These are phyloP conservation scores for Monosporascus sp. DNA, from an alignment of 2,329 filamentous ascomycete species.

Conservation along the genomic window DNA sequence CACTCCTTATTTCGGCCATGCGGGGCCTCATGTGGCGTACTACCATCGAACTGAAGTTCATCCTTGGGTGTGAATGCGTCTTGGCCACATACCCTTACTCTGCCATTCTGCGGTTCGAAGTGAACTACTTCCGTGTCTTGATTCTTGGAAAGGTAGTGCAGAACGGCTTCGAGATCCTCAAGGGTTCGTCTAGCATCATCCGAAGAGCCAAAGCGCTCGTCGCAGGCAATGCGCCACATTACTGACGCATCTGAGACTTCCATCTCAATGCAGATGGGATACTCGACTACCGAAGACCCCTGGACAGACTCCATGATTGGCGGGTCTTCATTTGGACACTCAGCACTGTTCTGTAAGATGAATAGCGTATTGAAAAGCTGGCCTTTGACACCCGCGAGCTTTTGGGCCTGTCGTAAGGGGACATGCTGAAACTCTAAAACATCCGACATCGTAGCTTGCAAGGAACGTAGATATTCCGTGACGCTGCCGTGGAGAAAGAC, in stretches of 20 bases:
- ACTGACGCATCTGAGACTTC: slow-evolving; percentile 54
- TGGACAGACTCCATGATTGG: slow-evolving; percentile 57
- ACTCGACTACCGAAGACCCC: slow-evolving; percentile 67
- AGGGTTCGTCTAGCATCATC: slow-evolving; percentile 47
- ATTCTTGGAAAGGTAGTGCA: slow-evolving; percentile 49
- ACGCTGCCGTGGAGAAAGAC: slow-evolving; percentile 65
- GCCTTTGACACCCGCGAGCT: slow-evolving; percentile 32
- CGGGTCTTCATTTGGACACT: neutral
- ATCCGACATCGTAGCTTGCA: slow-evolving; percentile 64
- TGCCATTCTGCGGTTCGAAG: slow-evolving; percentile 36
- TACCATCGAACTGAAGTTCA: neutral
- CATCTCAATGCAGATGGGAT: slow-evolving; percentile 77
- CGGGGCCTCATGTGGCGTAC: neutral
- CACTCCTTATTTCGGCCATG: slow-evolving; percentile 20
- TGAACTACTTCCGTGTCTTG: slow-evolving; percentile 47
- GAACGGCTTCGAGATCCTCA: slow-evolving; percentile 50
- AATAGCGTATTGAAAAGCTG: slow-evolving; percentile 52
- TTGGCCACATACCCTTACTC: slow-evolving; percentile 63
- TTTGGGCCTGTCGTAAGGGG: slow-evolving; percentile 66
- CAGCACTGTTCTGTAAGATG: slow-evolving; percentile 41
- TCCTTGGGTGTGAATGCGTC: slow-evolving; percentile 31
- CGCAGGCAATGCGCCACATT: slow-evolving; percentile 68
- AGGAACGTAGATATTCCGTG: slow-evolving; percentile 60
- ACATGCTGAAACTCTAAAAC: slow-evolving; percentile 71
- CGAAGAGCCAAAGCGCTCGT: slow-evolving; percentile 47